Evolutionary conservation across 2,329 filamentous ascomycete species (phyloP).

Genomic region (Arthroderma sp.): DNA sequence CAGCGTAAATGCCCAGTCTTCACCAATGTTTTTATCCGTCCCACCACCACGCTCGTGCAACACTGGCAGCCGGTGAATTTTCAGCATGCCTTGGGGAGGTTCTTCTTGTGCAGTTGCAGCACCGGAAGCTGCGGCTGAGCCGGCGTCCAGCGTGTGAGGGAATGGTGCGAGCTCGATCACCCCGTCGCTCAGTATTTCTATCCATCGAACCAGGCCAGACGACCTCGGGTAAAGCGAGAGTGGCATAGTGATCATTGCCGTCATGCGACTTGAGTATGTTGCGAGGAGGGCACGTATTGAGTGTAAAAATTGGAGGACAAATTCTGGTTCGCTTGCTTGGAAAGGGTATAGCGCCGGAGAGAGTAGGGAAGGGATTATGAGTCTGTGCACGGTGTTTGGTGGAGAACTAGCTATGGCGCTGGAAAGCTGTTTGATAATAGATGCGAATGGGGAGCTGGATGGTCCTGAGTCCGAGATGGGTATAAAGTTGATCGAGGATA

Average conservation of each 20-base stretch:
- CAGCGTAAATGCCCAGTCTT: slow-evolving; percentile 82
- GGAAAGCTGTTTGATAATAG: slow-evolving; percentile 49
- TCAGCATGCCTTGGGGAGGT: slow-evolving; percentile 72
- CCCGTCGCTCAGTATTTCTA: slow-evolving; percentile 72
- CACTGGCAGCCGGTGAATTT: slow-evolving; percentile 68
- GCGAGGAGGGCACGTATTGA: slow-evolving; percentile 62
- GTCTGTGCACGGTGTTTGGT: slow-evolving; percentile 55
- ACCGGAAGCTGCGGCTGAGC: slow-evolving; percentile 33
- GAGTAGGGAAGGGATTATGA: slow-evolving; percentile 73
- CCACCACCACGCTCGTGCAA: slow-evolving; percentile 82
- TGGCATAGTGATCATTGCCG: slow-evolving; percentile 63
- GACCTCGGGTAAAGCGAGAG: slow-evolving; percentile 64
- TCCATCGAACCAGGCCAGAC: slow-evolving; percentile 68
- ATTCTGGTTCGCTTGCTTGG: slow-evolving; percentile 53
- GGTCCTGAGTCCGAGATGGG: slow-evolving; percentile 27
- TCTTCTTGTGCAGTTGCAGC: slow-evolving; percentile 52
- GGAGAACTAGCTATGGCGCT: slow-evolving; percentile 45
- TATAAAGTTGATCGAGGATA: slow-evolving; percentile 41
- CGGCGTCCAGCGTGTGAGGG: slow-evolving; percentile 45
- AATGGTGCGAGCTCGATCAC: slow-evolving; percentile 71
- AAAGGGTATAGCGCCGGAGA: slow-evolving; percentile 75
- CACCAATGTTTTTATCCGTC: slow-evolving; percentile 54
- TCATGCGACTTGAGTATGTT: slow-evolving; percentile 50
- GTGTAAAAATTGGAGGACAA: slow-evolving; percentile 71
- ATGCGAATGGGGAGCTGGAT: slow-evolving; percentile 43